Evolutionary conservation across 768 basidiomycete genomes (phyloP), one percentile per base, ranked within the genome.

Genomic region (Lactarius indigo): DNA sequence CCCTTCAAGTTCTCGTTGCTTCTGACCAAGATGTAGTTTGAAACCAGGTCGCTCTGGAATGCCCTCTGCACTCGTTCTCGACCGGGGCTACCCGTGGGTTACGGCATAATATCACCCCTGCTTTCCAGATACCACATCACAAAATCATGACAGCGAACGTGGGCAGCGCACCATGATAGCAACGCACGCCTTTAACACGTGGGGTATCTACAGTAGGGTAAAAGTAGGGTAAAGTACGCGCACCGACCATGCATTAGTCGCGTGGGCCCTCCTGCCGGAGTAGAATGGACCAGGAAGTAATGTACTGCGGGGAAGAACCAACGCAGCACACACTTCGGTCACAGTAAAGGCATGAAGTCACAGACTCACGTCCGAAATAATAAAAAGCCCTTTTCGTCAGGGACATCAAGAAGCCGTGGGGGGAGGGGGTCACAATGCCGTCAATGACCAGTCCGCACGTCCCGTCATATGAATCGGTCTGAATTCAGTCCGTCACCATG

Each of bases 161-260:
- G 55, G 83, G 83, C 39, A 13, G 3, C 35, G 35, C 35, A 89
- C 79, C 85, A 89, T 87, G 12, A 87, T 84, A 69, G 85, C 85
- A 85, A 88, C 85, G 28, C 88, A 88, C 85, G 26, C 88, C 89
- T 64, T 84, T 89, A 75, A 90, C 91, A 30, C 77, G 76, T 5
- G 90, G 89, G 5, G 87, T 88, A 60, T 90, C 86, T 30, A 86
- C 87, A 5, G 88, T 87, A n/a, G 84, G 86, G 75, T 90, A 90
- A 73, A 88, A 5, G 88, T 87, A n/a, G 84, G 86, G 75, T 90
- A 90, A 73, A 88, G 86, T 26, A 90, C 80, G 9, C 88, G 79
- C 55, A 86, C 82, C 87, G 86, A 89, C 86, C 85, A 87, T 1
- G 86, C 85, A 71, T 88, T 87, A 55, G 89, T 74, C 39, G 80